A percentile compares a stretch with the other conserved stretches of the same genome.
Conservation (phyloP, 75 land plant genomes). For the Azolla pinnata region DNA sequence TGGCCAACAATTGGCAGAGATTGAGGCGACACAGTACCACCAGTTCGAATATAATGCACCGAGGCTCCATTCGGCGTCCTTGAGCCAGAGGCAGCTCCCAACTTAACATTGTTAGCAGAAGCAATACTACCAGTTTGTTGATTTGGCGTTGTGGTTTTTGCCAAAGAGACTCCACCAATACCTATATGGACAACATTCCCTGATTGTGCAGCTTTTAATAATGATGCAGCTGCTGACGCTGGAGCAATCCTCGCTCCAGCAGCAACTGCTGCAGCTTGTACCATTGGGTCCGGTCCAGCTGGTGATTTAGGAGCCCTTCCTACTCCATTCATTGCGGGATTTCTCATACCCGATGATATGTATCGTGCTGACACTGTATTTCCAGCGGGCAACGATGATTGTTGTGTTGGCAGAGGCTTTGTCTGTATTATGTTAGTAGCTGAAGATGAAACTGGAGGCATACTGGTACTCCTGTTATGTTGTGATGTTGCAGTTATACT, state of each 20-base stretch:
- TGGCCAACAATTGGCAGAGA: neutral
- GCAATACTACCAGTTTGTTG: conserved; percentile 12
- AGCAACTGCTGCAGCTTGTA: conserved; percentile 88
- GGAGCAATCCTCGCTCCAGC: conserved; percentile 91
- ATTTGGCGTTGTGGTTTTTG: conserved; percentile 16
- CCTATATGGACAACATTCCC: conserved; percentile 67
- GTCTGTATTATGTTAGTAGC: too few species aligned
- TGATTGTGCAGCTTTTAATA: conserved; percentile 64
- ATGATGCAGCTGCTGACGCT: conserved; percentile 61
- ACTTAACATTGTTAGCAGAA: conserved; percentile 7
- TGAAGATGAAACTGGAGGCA: too few species aligned
- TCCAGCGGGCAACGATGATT: conserved; percentile 6
- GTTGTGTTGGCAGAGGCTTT: too few species aligned
- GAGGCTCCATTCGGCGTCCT: conserved; percentile 8
- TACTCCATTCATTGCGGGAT: conserved; percentile 8
- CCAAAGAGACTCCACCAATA: conserved; percentile 28
- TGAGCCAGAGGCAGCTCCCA: neutral
- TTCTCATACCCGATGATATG: conserved; percentile 3
- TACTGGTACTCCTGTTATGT: too few species aligned
- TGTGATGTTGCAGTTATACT: too few species aligned
- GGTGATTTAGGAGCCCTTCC: conserved; percentile 18
- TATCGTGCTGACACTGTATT: conserved; percentile 11
- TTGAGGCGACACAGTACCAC: conserved; percentile 29
- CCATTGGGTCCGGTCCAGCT: conserved; percentile 47
- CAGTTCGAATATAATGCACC: conserved; percentile 46